Percentiles rank a stretch among this genome's conserved stretches.
Conservation (phyloP, 2,329 filamentous ascomycete genomes). For the Colletotrichum higginsianum region DNA sequence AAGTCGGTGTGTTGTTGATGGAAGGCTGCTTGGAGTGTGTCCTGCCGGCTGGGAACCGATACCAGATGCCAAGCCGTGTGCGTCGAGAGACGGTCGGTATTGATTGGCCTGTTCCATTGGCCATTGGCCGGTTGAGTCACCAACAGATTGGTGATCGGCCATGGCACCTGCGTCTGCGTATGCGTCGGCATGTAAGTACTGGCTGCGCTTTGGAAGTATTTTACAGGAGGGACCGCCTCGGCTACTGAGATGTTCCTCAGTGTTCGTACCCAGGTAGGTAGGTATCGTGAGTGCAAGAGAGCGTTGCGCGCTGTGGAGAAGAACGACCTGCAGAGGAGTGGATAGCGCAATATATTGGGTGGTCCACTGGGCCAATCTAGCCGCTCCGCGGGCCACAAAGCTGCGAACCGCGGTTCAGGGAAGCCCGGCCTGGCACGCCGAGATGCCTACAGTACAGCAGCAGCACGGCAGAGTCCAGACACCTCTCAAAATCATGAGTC, state of each 20-base stretch:
- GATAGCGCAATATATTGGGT: conserved; percentile 8
- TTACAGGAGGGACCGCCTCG: too few relatives aligned
- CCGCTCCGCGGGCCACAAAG: conserved; percentile 1
- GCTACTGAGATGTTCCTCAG: too few relatives aligned
- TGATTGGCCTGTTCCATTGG: not conserved
- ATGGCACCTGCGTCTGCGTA: not conserved
- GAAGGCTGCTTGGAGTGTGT: too few relatives aligned
- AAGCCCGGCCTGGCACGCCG: not conserved
- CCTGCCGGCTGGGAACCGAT: not conserved
- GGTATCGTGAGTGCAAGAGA: not conserved
- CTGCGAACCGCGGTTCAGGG: not conserved
- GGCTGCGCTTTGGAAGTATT: too few relatives aligned
- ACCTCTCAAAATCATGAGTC: not conserved
- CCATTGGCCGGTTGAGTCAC: conserved; percentile 4
- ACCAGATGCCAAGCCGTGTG: not conserved
- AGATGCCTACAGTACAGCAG: too few relatives aligned
- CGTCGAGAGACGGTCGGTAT: not conserved
- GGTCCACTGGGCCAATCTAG: conserved; percentile 11
- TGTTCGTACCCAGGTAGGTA: too few relatives aligned
- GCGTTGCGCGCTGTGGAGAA: not conserved
- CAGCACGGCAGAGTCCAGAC: too few relatives aligned
- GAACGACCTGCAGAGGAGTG: not conserved
- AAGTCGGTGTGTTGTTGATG: not conserved
- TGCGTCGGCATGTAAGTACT: not conserved
- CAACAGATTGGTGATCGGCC: not conserved